Evolutionary conservation across 768 basidiomycete genomes (phyloP), one percentile per base, ranked within the genome.

Genomic region (Auriscalpium orientale): DNA sequence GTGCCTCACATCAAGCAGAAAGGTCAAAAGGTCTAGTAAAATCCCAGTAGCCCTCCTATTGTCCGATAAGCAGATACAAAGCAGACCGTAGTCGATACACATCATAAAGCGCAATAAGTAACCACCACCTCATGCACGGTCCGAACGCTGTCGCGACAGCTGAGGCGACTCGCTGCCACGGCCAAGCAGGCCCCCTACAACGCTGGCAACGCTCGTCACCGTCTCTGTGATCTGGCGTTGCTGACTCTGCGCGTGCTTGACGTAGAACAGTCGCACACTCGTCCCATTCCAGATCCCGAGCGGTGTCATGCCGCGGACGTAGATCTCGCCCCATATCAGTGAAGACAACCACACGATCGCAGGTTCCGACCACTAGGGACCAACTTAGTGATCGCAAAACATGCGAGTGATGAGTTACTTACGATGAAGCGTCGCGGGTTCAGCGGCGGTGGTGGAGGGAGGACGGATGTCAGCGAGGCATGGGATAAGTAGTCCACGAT

Each of bases 251-350:
- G 89, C 80, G 61, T 95, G 92, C 67, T 93, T 95, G 55, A 97
- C 90, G 51, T 93, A 82, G 74, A 98, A 98, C 51, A 98, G 70
- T 44, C 89, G 83, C 33, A 97, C 91, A 49, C 83, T 87, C 13
- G 94, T 97, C 18, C 84, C 81, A 62, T 90, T 91, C 93, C 95
- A 98, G 45, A 95, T 83, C 12, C 89, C 91, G 21, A 93, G 74
- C 1, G 89, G 88, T 1, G 85, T 82, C 83, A 95, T 89, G 6
- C 86, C 89, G 48, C 88, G 85, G 20, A 97, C 88, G 66, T 95
- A 99, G 18, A 95, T 81, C 67, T 95, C 91, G 43, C 97, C 95
- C 94, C 95, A 99, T 20, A 95, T 85, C 53, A 98, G 72, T 1
- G 91, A 93, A 4, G 93, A 90, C 38, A 95, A 77, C 95, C 97